phyloP scores from a whole-genome alignment of 1,284 basidiomycete species.

The Sporisorium scitamineum region DNA sequence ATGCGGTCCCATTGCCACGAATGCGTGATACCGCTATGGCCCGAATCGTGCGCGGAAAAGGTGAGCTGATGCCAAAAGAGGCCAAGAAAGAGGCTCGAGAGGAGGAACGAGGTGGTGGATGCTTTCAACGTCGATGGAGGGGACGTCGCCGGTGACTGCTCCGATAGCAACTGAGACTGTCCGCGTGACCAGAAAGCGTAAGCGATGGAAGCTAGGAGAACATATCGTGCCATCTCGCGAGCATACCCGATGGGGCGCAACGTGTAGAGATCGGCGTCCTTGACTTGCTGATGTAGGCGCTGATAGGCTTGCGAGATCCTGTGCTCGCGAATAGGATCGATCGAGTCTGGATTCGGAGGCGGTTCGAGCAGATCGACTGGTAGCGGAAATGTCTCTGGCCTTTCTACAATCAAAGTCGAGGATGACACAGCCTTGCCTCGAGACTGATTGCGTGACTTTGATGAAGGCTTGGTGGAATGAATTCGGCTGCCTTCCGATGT shows the following conservation, averaged over 20 bases:
- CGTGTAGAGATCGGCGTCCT: conserved; percentile 84
- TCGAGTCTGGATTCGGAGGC: conserved; percentile 67
- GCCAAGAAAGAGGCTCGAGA: conserved; percentile 82
- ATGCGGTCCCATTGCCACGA: conserved; percentile 84
- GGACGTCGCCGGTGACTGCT: not conserved
- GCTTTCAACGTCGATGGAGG: not conserved
- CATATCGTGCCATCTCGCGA: conserved; percentile 84
- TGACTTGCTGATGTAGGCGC: conserved; percentile 80
- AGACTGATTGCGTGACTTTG: not conserved
- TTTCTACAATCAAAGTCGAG: conserved; percentile 19
- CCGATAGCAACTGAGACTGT: conserved; percentile 23
- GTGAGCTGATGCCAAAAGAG: conserved; percentile 94
- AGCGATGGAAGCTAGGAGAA: conserved; percentile 75
- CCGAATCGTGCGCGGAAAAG: conserved; percentile 92
- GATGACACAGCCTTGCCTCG: not conserved
- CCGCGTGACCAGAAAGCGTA: conserved; percentile 73
- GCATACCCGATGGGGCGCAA: conserved; percentile 91
- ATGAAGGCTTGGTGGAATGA: not conserved
- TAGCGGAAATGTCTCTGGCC: conserved; percentile 58
- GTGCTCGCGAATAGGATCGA: conserved; percentile 76
- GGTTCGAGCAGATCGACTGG: conserved; percentile 68
- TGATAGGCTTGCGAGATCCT: conserved; percentile 84
- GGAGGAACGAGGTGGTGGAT: conserved; percentile 72
- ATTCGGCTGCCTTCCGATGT: not conserved
- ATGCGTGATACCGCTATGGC: conserved; percentile 92